Base-by-base conservation (phyloP, 805 yeast species). In the Candida argentea region DNA sequence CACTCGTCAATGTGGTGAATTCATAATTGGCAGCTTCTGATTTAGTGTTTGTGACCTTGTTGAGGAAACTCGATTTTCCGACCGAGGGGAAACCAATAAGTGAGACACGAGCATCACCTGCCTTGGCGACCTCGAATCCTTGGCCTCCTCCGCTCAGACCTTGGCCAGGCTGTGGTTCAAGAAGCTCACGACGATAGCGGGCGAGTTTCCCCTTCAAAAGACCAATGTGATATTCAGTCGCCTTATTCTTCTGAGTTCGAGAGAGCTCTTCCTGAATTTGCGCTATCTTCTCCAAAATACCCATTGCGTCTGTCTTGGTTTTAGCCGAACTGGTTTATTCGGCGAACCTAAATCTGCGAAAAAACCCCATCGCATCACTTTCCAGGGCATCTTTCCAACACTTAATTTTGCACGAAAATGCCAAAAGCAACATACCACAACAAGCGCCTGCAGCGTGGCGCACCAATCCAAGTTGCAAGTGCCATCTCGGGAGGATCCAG, bases 41-140 rank as follows among this genome's bases (percentile, higher is more conserved):
- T 52, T 84, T 84, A 2, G 97, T 89, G 44, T 83, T 82, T 13
- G 98, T 89, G 31, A 91, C 83, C 45, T 85, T 84, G 12, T 85
- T 76, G 34, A 89, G 63, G 39, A 89, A 73, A 2, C 95, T 84
- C 1, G 96, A 87, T 46, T 89, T 89, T 51, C 98, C 98, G 14
- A 91, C 98, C 2, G 96, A 87, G 11, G 98, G 98, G 52, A 87
- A 89, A 17, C 98, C 98, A 55, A 91, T 87, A 30, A 89, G 63
- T 12, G 93, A 93, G 2, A 85, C 94, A 42, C 98, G 70, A 0
- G 97, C 96, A 65, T 89, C 96, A 22, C 97, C 97, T 25, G 91
- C 79, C 53, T 91, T 89, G 24, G 85, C 75, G 2, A 89, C 96
- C 55, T 91, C 98, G 51, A 89, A 89, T 1, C 94, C 94, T 31